phyloP scores from a whole-genome alignment of 495 filamentous ascomycete species.

The Neurospora sp. region DNA sequence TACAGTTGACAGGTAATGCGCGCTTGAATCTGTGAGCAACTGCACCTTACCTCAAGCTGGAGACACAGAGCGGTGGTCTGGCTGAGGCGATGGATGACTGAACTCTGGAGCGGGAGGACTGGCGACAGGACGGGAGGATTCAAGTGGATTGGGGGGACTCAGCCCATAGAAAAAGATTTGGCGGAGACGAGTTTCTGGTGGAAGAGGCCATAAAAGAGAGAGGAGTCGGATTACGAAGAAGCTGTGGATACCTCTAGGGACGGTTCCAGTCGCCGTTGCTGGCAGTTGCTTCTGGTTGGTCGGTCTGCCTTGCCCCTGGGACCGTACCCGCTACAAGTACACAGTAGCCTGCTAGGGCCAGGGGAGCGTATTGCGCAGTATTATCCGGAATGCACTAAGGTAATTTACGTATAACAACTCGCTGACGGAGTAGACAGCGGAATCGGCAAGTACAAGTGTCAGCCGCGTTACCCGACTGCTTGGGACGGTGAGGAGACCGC shows the following conservation, averaged over 20 bases:
- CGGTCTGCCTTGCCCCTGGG: background rate
- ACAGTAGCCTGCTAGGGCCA: background rate
- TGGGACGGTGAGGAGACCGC: background rate
- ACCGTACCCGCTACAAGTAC: background rate
- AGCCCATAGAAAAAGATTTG: background rate
- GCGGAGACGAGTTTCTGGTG: background rate
- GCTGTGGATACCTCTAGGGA: background rate
- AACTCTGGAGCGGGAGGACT: background rate
- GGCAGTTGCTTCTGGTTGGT: background rate
- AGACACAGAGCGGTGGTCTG: background rate
- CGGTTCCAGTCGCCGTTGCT: background rate
- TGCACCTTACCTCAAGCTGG: background rate
- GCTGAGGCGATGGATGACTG: background rate
- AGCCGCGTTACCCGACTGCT: background rate
- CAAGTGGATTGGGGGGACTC: background rate
- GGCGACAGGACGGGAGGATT: background rate
- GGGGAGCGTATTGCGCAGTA: background rate
- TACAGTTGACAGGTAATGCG: background rate
- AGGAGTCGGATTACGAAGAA: background rate
- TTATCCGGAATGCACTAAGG: background rate
- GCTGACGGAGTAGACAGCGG: background rate
- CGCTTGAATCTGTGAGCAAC: background rate
- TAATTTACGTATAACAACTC: background rate
- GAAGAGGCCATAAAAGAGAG: background rate
- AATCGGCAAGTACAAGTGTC: background rate